phyloP scores from a whole-genome alignment of 768 basidiomycete genomes.

The Gloeopeniophorella convolvens region DNA sequence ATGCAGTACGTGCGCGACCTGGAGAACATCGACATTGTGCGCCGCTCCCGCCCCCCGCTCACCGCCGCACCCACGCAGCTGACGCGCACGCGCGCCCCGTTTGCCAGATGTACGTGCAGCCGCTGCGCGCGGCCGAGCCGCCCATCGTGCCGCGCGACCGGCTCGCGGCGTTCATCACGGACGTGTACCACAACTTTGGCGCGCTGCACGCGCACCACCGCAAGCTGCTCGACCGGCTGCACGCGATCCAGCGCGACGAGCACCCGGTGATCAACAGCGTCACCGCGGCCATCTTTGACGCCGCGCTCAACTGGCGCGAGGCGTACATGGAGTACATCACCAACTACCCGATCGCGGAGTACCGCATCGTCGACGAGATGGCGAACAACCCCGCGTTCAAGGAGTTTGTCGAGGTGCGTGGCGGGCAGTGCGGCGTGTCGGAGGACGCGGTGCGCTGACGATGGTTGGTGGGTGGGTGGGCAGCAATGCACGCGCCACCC shows the following conservation, averaged over 20 bases:
- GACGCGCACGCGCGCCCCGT: neutral
- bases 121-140: conserved; percentile 64
- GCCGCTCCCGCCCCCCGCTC: neutral
- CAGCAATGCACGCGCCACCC: conserved; percentile 55
- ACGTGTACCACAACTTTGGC: conserved; percentile 85
- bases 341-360: conserved; percentile 89
- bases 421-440: too few species aligned
- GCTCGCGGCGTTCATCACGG: conserved; percentile 70
- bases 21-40: conserved; percentile 73
- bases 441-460: too few species aligned
- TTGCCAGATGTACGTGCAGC: conserved; percentile 71
- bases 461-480: neutral
- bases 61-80: neutral
- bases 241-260: conserved; percentile 84
- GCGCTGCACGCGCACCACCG: conserved; percentile 72
- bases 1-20: conserved; percentile 93
- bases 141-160: conserved; percentile 70
- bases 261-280: conserved; percentile 73
- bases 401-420: conserved; percentile 69
- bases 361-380: conserved; percentile 84
- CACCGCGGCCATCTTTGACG: conserved; percentile 80
- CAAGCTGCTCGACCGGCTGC: conserved; percentile 69
- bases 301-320: conserved; percentile 87
- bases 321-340: conserved; percentile 91
- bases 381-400: conserved; percentile 76